Conservation (phyloP, 2,329 filamentous ascomycete genomes). For the Xylariaceae sp. region DNA sequence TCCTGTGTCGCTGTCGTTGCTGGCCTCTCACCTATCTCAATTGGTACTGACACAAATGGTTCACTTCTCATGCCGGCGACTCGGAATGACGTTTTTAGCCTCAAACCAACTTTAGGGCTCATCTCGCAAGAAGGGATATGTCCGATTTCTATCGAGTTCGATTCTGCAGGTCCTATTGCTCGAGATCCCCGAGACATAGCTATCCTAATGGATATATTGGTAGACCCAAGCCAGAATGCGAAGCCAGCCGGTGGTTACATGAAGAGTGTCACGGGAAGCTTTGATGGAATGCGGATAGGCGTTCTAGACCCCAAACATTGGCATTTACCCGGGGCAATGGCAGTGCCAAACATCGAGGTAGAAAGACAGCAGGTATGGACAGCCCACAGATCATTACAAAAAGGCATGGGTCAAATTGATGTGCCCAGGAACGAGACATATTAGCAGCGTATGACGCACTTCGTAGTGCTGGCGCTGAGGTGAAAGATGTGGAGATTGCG, state of each 20-base stretch:
- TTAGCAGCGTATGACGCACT: neutral
- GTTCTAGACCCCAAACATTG: neutral
- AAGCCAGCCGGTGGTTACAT: neutral
- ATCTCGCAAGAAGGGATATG: neutral
- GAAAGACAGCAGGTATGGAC: neutral
- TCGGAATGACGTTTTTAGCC: neutral
- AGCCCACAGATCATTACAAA: no score
- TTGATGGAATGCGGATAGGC: neutral
- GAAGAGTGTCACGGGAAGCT: neutral
- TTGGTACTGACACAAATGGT: neutral
- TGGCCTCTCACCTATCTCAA: neutral
- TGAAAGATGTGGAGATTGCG: neutral
- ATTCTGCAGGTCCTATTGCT: neutral
- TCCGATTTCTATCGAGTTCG: neutral
- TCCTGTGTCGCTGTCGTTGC: neutral
- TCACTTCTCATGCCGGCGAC: neutral
- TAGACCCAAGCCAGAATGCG: neutral
- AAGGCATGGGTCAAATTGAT: no score
- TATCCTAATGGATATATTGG: neutral
- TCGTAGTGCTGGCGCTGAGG: neutral
- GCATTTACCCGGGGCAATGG: neutral
- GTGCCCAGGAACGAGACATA: neutral
- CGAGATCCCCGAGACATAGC: neutral
- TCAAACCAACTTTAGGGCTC: neutral
- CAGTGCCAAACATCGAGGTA: neutral